Base-by-base conservation (phyloP, 1,284 basidiomycete genomes). In the Pyrrhoderma lamaoense region DNA sequence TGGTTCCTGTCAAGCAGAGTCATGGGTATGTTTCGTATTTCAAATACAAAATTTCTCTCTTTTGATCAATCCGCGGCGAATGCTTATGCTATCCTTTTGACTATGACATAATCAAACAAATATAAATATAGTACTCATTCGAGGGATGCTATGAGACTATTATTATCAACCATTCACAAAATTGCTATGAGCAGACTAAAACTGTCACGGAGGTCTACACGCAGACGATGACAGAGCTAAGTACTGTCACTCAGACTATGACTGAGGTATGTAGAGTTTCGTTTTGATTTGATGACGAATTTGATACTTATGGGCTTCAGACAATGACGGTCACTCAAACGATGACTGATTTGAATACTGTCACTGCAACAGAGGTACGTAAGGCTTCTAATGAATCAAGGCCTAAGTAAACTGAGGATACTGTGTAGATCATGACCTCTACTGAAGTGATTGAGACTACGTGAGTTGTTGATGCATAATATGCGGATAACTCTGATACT, bases 141-240 rank as follows among this genome's bases (percentile, higher is more conserved):
- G 57, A 67, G 36, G 79, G 79, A 50, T 85, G 82, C 65, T 83
- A 84, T 59, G 78, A 76, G 59, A 82, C 79, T 27, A 77, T 75
- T 57, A 79, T 82, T 62, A 82, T 83, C 62, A 69, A 70, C 66
- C 70, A 72, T 74, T 76, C 56, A 42, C 67, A 2, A 42, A 42
- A 56, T 38, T 58, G 52, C 48, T 57, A 55, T 42, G 21, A 39
- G 11, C 42, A 56, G 52, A 61, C 68, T 13, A 67, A 68, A 37
- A 75, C 71, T 23, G 60, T 68, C 58, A 64, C 58, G 8, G 22
- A 51, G n/a, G 40, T 63, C 57, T 63, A 65, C 52, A 58, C 27
- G 27, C 27, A 31, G 11, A 31, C 27, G 11, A 31, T 5, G 27
- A 31, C 27, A 11, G 27, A 31, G 11, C 7, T 31, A 5, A 31